These are phyloP conservation scores for Keithomyces neogunnii DNA, from an alignment of 2,329 filamentous ascomycete species.

Conservation along the genomic window DNA sequence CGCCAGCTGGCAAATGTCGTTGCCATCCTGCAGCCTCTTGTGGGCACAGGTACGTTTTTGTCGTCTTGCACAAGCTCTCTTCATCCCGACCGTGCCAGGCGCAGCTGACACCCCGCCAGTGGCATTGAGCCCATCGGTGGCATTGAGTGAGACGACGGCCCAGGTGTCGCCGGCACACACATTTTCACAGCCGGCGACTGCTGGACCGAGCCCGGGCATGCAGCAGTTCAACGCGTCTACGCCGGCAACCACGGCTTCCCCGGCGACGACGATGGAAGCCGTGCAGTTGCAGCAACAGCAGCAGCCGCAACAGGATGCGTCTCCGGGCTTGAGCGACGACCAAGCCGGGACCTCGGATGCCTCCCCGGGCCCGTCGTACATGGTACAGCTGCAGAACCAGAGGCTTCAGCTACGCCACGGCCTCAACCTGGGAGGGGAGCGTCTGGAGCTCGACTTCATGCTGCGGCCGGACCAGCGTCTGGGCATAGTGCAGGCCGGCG, in stretches of 20 bases:
- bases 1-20: slow-evolving; percentile 58
- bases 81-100: background rate
- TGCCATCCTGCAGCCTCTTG: slow-evolving; percentile 52
- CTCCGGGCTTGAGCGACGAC: background rate
- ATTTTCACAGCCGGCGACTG: slow-evolving; percentile 11
- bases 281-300: background rate
- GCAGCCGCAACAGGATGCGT: background rate
- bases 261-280: background rate
- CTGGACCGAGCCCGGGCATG: background rate
- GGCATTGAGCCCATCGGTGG: background rate
- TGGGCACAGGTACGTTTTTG: slow-evolving; percentile 23
- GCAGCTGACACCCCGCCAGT: background rate
- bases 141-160: background rate
- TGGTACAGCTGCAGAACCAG: slow-evolving; percentile 33
- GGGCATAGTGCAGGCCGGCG: slow-evolving; percentile 41
- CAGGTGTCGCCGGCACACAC: slow-evolving; percentile 23
- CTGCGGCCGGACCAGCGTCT: slow-evolving; percentile 39
- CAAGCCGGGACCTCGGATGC: background rate
- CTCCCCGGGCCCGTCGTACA: slow-evolving; percentile 5
- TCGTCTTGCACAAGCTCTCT: background rate
- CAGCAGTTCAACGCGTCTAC: background rate
- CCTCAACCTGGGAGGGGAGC: slow-evolving; percentile 55
- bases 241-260: background rate
- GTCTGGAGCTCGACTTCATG: slow-evolving; percentile 65
- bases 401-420: slow-evolving; percentile 43